Base-by-base conservation (phyloP, 2,329 filamentous ascomycete species). In the Ascochyta clinopodiicola region DNA sequence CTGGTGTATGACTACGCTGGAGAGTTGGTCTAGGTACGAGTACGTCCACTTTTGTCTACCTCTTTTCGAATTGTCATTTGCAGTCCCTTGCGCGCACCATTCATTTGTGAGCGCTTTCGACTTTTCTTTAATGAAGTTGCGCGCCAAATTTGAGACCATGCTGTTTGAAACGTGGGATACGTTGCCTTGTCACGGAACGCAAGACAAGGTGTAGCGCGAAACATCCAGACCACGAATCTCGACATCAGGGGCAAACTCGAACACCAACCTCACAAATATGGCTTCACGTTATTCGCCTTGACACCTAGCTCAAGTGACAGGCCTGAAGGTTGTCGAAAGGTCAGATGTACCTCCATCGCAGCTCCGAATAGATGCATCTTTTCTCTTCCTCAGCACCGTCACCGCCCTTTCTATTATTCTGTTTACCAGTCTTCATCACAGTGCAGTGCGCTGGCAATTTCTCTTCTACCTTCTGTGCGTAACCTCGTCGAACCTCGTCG, bases 1-100 rank as follows among this genome's bases (percentile, higher is more conserved):
- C 47, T 77, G 51, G 68, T 71, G n/a, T 76, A 77, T 54, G 73
- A 74, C 40, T 77, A 67, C 59, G 36, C 52, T 31, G 71, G 69
- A 17, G 58, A 68, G 47, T 40, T 68, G 54, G 51, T 64, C 35
- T 56, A 57, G 22, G 24, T 31, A 29, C 6, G n/a, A 42, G 21
- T 38, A 32, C 3, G 8, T 35, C 13, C 21, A 32, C 10, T 25
- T 9, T 22, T 38, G 15, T 17, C 21, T 19, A 32, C 13, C 9
- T n/a, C 19, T 27, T 22, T 19, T 43, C 38, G 7, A 25, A 8
- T 7, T 31, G n/a, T 19, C 17, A n/a, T 19, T 25, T 27, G 21
- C 19, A 22, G 13, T 19, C 24, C 15, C 34, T 54, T 35, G 4
- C 32, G 27, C 24, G 25, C 8, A 15, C 36, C 8, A 22, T 4